Evolutionary conservation across 805 yeast genomes (phyloP).

Genomic region (Saturnispora quitensis): DNA sequence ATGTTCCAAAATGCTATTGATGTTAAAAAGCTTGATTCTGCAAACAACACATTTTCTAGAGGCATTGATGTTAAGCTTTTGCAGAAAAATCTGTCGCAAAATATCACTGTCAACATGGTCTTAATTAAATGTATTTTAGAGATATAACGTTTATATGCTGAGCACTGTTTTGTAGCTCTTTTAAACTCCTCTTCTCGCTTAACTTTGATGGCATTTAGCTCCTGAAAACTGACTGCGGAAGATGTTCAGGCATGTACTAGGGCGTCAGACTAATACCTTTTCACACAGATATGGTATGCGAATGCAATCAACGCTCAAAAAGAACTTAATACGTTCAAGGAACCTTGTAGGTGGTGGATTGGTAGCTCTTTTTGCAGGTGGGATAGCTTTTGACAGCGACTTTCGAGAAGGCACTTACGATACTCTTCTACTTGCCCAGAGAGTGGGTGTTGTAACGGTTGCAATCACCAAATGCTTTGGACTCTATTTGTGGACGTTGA

Average conservation of each 20-base stretch:
- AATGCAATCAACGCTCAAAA: neutral
- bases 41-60: neutral
- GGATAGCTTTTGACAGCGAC: constrained; percentile 26
- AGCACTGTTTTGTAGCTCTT: neutral
- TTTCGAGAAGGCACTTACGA: constrained; percentile 30
- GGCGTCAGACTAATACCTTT: neutral
- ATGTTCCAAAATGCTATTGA: neutral
- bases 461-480: constrained; percentile 71
- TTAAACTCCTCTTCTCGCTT: neutral
- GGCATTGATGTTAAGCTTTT: neutral
- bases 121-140: constrained; percentile 3
- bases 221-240: neutral
- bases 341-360: constrained; percentile 10
- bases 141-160: neutral
- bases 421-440: constrained; percentile 30
- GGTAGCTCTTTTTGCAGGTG: constrained; percentile 14
- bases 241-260: neutral
- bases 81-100: neutral
- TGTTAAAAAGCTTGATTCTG: neutral
- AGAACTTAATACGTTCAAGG: neutral
- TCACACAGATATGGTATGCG: neutral
- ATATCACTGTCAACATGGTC: neutral
- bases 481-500: constrained; percentile 53
- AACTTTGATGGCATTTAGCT: neutral
- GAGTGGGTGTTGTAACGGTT: constrained; percentile 53